phyloP scores from a whole-genome alignment of 129 eudicot species.

The Solidago caesia region DNA sequence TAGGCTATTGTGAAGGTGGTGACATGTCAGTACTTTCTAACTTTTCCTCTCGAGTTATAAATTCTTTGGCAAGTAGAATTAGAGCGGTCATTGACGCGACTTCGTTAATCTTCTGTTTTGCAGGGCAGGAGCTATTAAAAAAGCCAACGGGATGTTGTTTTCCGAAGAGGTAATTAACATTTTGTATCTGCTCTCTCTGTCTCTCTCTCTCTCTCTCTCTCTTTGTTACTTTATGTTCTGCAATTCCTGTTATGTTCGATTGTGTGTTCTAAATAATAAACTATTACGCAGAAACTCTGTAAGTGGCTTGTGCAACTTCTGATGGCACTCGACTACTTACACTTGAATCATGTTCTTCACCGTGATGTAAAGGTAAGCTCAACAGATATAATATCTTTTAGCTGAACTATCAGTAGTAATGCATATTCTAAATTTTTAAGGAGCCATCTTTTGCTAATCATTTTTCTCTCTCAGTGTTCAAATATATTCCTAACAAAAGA shows the following conservation, averaged over 20 bases:
- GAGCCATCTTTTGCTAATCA: constrained; percentile 23
- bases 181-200: background rate
- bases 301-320: constrained; percentile 97
- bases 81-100: constrained; percentile 17
- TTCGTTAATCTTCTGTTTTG: constrained; percentile 19
- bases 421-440: constrained; percentile 9
- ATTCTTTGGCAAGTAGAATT: background rate
- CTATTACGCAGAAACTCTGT: constrained; percentile 68
- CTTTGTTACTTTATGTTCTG: background rate
- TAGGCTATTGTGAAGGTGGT: constrained; percentile 98
- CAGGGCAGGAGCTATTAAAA: constrained; percentile 94
- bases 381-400: constrained; percentile 12
- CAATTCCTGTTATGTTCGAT: constrained; percentile 8
- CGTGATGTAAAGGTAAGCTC: constrained; percentile 94
- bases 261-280: constrained; percentile 20
- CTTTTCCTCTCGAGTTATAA: constrained; percentile 11
- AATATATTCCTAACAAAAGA: constrained; percentile 94
- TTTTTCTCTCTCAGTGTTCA: constrained; percentile 71
- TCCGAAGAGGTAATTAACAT: constrained; percentile 78
- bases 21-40: constrained; percentile 76
- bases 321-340: constrained; percentile 93
- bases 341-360: constrained; percentile 89
- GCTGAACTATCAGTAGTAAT: constrained; percentile 8
- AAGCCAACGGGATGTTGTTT: constrained; percentile 75
- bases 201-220: background rate